Percentiles rank a stretch among this genome's conserved stretches.
These are phyloP conservation scores for Eutrema salsugineum DNA, from an alignment of 441 rosid genomes.

Conservation along the genomic window DNA sequence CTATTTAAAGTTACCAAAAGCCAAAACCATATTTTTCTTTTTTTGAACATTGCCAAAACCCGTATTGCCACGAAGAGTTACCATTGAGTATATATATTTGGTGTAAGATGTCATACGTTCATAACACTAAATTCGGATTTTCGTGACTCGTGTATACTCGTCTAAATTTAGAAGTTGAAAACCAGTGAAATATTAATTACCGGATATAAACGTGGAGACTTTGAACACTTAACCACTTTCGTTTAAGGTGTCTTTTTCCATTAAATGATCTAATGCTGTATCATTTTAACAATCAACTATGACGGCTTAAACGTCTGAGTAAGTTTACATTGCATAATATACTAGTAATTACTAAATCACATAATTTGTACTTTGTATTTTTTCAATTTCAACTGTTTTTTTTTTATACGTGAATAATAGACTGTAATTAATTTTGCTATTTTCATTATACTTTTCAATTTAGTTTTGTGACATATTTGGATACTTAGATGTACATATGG, in stretches of 20 bases:
- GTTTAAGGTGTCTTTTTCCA: not conserved
- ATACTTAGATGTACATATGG: no score
- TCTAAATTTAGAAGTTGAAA: slow-evolving; percentile 8
- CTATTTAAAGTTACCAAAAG: slow-evolving; percentile 6
- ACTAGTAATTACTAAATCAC: not conserved
- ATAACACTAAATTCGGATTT: not conserved
- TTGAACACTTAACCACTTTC: not conserved
- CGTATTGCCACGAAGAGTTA: not conserved
- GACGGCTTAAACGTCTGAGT: not conserved
- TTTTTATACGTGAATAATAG: not conserved
- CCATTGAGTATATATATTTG: not conserved
- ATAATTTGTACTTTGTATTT: not conserved
- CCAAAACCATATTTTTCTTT: not conserved
- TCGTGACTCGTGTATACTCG: not conserved
- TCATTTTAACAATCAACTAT: not conserved
- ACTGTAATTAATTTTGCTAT: no score
- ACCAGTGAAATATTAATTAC: not conserved
- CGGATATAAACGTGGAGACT: not conserved
- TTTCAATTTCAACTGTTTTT: not conserved
- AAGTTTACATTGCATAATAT: not conserved
- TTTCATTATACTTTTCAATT: no score
- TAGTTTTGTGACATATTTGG: no score
- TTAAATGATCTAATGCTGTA: not conserved
- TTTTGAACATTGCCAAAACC: not conserved
- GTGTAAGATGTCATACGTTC: not conserved